Evolutionary conservation across 768 basidiomycete genomes (phyloP).

Genomic region (Russula lepida): DNA sequence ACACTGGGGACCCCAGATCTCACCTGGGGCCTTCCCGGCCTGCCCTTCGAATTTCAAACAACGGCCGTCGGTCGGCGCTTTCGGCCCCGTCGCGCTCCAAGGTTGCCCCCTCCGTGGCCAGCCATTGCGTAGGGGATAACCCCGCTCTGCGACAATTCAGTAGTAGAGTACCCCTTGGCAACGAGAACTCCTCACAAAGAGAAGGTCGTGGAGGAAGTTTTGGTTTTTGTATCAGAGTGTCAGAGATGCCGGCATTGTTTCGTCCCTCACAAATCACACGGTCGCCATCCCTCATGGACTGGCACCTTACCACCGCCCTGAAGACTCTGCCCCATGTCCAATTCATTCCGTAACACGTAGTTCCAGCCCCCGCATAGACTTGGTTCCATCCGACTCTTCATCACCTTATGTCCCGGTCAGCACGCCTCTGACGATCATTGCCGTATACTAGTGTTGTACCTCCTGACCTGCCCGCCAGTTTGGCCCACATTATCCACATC

Average conservation of each 20-base stretch:
- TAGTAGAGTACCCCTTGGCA: background rate
- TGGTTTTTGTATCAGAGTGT: background rate
- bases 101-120: background rate
- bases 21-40: too few relatives aligned
- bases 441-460: background rate
- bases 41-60: background rate
- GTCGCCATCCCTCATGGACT: background rate
- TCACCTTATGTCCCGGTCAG: conserved; percentile 2
- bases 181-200: background rate
- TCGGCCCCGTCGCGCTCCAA: background rate
- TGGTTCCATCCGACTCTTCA: conserved; percentile 3
- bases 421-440: conserved; percentile 9
- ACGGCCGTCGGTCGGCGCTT: conserved; percentile 1
- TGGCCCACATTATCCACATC: background rate
- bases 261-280: background rate
- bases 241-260: conserved; percentile 7
- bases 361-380: conserved; percentile 14
- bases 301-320: conserved; percentile 7
- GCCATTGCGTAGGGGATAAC: background rate
- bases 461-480: conserved; percentile 5
- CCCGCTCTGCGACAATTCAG: background rate
- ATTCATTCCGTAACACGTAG: conserved; percentile 9
- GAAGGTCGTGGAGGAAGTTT: background rate
- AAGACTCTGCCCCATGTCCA: background rate
- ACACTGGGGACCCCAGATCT: conserved; percentile 13